These are phyloP conservation scores for Pseudogymnoascus sp. DNA, from an alignment of 2,329 filamentous ascomycete species.

Conservation along the genomic window DNA sequence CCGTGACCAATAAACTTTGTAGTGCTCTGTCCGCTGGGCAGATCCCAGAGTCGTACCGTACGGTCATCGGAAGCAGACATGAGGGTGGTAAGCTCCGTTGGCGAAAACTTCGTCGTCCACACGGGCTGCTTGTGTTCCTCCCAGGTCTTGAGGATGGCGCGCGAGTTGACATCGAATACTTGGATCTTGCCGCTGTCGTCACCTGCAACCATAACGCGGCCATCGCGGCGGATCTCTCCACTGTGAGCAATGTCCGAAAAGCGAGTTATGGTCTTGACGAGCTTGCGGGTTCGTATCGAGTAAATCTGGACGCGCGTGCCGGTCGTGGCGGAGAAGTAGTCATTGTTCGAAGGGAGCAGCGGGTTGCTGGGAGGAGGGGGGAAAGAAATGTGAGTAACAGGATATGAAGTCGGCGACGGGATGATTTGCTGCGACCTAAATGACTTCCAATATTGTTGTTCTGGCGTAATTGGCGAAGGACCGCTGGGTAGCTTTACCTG, in stretches of 20 bases:
- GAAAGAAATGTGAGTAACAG: slow-evolving; percentile 83
- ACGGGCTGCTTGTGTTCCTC: slow-evolving; percentile 88
- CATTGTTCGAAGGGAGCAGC: slow-evolving; percentile 42
- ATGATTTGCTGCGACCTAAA: slow-evolving; percentile 90
- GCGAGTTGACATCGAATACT: slow-evolving; percentile 84
- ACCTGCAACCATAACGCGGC: slow-evolving; percentile 80
- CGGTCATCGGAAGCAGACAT: slow-evolving; percentile 89
- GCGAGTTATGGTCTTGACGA: slow-evolving; percentile 86
- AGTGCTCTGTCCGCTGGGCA: slow-evolving; percentile 70
- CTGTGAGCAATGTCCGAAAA: slow-evolving; percentile 89
- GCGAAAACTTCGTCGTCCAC: slow-evolving; percentile 88
- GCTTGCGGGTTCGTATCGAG: slow-evolving; percentile 83
- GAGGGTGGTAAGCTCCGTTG: slow-evolving; percentile 73
- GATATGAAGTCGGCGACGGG: slow-evolving; percentile 81
- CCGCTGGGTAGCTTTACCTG: slow-evolving; percentile 77
- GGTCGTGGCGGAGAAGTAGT: slow-evolving; percentile 88
- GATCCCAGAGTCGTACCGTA: slow-evolving; percentile 89
- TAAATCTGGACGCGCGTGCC: slow-evolving; percentile 90
- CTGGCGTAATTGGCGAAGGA: slow-evolving; percentile 75
- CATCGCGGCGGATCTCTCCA: slow-evolving; percentile 82
- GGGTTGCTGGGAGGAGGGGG: slow-evolving; percentile 41
- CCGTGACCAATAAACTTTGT: slow-evolving; percentile 77
- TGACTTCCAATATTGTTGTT: slow-evolving; percentile 92
- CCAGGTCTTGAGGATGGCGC: slow-evolving; percentile 94
- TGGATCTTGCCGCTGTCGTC: slow-evolving; percentile 90